These are phyloP conservation scores for Neophaeococcomyces mojaviensis DNA, from an alignment of 2,329 filamentous ascomycete species.

Conservation along the genomic window DNA sequence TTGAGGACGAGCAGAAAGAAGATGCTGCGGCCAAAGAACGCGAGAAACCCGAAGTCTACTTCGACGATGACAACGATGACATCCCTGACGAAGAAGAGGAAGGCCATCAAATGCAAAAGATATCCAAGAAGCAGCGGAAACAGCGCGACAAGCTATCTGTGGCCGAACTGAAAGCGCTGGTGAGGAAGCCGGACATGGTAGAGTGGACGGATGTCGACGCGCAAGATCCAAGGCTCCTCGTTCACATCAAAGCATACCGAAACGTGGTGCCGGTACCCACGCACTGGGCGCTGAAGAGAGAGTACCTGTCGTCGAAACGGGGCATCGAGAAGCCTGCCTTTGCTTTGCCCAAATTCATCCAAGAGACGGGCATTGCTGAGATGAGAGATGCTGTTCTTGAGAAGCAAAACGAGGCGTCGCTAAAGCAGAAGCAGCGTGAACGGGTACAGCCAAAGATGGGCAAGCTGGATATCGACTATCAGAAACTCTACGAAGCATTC, in stretches of 20 bases:
- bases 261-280: slow-evolving; percentile 91
- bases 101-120: slow-evolving; percentile 55
- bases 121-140: slow-evolving; percentile 95
- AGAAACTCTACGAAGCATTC: slow-evolving; percentile 96
- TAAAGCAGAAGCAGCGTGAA: slow-evolving; percentile 95
- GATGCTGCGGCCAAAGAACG: slow-evolving; percentile 56
- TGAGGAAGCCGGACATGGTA: slow-evolving; percentile 84
- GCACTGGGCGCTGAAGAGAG: slow-evolving; percentile 93
- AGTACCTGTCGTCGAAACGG: slow-evolving; percentile 93
- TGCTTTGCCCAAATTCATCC: slow-evolving; percentile 88
- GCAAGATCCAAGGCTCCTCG: slow-evolving; percentile 76
- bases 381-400: slow-evolving; percentile 96
- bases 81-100: slow-evolving; percentile 70
- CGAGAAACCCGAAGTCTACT: slow-evolving; percentile 80
- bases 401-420: slow-evolving; percentile 82
- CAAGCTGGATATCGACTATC: slow-evolving; percentile 95
- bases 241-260: slow-evolving; percentile 89
- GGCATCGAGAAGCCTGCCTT: slow-evolving; percentile 95
- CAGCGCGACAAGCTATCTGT: slow-evolving; percentile 86
- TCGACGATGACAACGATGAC: slow-evolving; percentile 76
- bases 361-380: slow-evolving; percentile 93
- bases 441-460: slow-evolving; percentile 93
- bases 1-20: slow-evolving; percentile 58
- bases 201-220: slow-evolving; percentile 97
- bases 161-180: slow-evolving; percentile 87